These are phyloP conservation scores for Avicennia marina DNA, from an alignment of 257 asterid genomes.

Conservation along the genomic window DNA sequence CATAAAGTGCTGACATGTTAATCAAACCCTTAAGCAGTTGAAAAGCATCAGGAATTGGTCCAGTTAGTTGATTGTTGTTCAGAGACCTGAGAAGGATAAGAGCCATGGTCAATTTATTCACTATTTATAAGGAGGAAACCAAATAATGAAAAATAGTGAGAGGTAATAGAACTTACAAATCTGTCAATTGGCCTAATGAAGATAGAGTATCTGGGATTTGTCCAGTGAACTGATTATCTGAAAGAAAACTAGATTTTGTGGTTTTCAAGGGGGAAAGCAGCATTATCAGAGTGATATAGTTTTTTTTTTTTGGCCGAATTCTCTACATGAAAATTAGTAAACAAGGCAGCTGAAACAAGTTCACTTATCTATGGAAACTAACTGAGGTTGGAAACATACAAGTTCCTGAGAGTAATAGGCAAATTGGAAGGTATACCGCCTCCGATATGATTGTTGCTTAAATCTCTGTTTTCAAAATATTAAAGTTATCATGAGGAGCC, in stretches of 20 bases:
- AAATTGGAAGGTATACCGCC: slow-evolving; percentile 70
- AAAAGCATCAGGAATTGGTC: slow-evolving; percentile 79
- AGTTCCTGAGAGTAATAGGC: slow-evolving; percentile 56
- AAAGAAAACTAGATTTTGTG: slow-evolving; percentile 43
- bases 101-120: background rate
- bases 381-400: slow-evolving; percentile 52
- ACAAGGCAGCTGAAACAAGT: background rate
- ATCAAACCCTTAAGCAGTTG: slow-evolving; percentile 43
- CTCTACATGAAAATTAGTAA: background rate
- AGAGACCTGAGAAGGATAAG: slow-evolving; percentile 43
- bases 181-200: slow-evolving; percentile 48
- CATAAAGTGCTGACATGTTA: slow-evolving; percentile 41
- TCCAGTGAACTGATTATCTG: slow-evolving; percentile 68
- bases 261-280: slow-evolving; percentile 17
- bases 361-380: slow-evolving; percentile 1
- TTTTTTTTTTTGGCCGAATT: no score
- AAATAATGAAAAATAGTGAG: background rate
- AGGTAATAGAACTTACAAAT: slow-evolving; percentile 47
- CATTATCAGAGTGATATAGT: slow-evolving; percentile 15
- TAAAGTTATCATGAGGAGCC: slow-evolving; percentile 11
- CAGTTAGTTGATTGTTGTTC: slow-evolving; percentile 57
- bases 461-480: slow-evolving; percentile 43
- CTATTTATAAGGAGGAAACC: background rate
- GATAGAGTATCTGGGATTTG: slow-evolving; percentile 54
- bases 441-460: slow-evolving; percentile 80